Evolutionary conservation across 2,329 filamentous ascomycete genomes (phyloP), one percentile per base, ranked within the genome.

Genomic region (Aschersonia sp.): DNA sequence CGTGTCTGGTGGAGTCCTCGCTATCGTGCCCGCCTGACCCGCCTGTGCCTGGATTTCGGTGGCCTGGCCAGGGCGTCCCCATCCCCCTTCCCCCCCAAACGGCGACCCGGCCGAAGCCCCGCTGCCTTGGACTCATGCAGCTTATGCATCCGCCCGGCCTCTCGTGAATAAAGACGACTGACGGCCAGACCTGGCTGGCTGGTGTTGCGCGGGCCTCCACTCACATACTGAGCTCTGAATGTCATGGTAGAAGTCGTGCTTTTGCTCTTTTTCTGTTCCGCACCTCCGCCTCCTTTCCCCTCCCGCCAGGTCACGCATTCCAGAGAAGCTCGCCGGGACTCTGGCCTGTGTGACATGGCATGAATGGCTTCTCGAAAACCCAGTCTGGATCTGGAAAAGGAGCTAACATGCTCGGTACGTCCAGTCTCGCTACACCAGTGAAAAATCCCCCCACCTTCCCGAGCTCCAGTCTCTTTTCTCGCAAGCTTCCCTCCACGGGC

Each of bases 361-460:
- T 66, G 64, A 59, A 77, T 77, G 73, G 72, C 72, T 57, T 62
- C 69, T 53, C 65, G 69, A 59, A 71, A 68, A 56, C 64, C 68
- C 52, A 70, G 67, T 50, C 64, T 80, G 58, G 87, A 94, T 65
- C 73, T 95, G 56, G 92, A 95, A 69, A 90, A 83, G 66, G 92
- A 98, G 76, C 72, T 97, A 68, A 89, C 84, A 47, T 97, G 90
- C 71, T 94, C 90, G 62, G 89, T 95, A 76, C 69, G 84, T 46
- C 41, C 4, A 12, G 10, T n/a, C 31, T 11, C 35, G 8, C 35
- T 37, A 9, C 35, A 37, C 35, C 22, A 22, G 2, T 22, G 22
- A 22, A 22, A 22, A 22, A 22, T 22, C 22, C 22, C 22, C 22
- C 22, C 22, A 22, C 22, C 22, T 22, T 22, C 22, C 22, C 22